phyloP scores from a whole-genome alignment of 2,329 filamentous ascomycete genomes.

The Colletotrichum gigasporum region DNA sequence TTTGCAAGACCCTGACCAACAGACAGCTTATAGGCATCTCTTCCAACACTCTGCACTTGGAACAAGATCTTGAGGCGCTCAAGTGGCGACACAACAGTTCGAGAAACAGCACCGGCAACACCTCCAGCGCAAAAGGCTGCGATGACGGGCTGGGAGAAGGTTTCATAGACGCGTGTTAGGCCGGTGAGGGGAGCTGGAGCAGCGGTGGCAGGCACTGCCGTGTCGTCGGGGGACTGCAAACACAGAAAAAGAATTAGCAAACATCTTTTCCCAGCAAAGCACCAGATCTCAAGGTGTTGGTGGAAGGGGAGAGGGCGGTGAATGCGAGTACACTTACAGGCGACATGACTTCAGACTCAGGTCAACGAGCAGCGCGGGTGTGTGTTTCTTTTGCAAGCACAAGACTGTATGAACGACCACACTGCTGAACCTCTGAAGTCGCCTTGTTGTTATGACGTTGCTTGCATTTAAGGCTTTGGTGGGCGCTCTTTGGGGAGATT shows the following conservation, averaged over 20 bases:
- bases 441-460: constrained; percentile 17
- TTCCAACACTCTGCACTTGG: constrained; percentile 90
- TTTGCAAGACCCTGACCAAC: constrained; percentile 89
- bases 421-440: constrained; percentile 30
- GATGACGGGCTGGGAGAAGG: constrained; percentile 82
- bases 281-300: too few relatives aligned
- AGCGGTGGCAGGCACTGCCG: constrained; percentile 12
- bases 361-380: constrained; percentile 22
- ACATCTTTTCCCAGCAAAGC: too few relatives aligned
- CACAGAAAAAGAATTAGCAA: too few relatives aligned
- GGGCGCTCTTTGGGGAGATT: not conserved
- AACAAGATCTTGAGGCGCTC: constrained; percentile 98
- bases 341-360: constrained; percentile 31
- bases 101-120: constrained; percentile 94
- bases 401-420: constrained; percentile 13
- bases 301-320: too few relatives aligned
- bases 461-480: constrained; percentile 27
- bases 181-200: not conserved
- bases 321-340: constrained; percentile 9
- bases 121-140: constrained; percentile 96
- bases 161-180: constrained; percentile 50
- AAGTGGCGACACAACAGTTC: constrained; percentile 95
- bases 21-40: constrained; percentile 92
- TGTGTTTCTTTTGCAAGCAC: constrained; percentile 7
- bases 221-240: constrained; percentile 9